These are phyloP conservation scores for Ceratocystis harringtonii DNA, from an alignment of 2,329 filamentous ascomycete genomes.

Conservation along the genomic window DNA sequence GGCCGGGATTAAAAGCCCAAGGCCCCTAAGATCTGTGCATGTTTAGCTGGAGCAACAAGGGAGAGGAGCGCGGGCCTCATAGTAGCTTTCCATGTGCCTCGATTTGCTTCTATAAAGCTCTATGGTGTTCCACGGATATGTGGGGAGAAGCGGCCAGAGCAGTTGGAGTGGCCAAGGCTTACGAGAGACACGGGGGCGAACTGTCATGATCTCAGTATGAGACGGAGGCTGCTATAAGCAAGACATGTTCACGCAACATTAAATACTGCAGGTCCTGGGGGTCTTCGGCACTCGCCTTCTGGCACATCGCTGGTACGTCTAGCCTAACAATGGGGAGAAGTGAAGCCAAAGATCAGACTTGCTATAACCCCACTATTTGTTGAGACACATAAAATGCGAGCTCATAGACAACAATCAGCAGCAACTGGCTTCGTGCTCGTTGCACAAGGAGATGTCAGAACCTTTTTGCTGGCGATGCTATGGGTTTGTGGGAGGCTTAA, in stretches of 20 bases:
- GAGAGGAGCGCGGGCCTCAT: background rate
- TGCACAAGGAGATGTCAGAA: background rate
- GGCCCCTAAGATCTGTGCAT: too few relatives aligned
- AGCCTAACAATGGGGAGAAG: background rate
- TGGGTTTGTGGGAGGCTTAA: too few relatives aligned
- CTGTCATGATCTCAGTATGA: too few relatives aligned
- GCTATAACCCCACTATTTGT: background rate
- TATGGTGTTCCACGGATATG: background rate
- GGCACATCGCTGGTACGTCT: background rate
- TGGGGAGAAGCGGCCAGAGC: background rate
- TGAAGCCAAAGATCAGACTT: background rate
- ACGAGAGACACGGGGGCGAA: background rate
- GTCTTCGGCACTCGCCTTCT: background rate
- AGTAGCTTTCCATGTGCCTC: background rate
- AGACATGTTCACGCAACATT: background rate
- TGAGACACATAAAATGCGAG: background rate
- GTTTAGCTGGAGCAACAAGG: background rate
- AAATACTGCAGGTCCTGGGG: background rate
- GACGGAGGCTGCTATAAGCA: too few relatives aligned
- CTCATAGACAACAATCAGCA: background rate
- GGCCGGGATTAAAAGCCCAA: background rate
- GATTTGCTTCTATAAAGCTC: conserved; percentile 2
- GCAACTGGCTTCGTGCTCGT: background rate
- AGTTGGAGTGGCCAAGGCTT: background rate
- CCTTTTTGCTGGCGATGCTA: background rate